These are phyloP conservation scores for Panaeolus papilionaceus DNA, from an alignment of 768 basidiomycete genomes.

Conservation along the genomic window DNA sequence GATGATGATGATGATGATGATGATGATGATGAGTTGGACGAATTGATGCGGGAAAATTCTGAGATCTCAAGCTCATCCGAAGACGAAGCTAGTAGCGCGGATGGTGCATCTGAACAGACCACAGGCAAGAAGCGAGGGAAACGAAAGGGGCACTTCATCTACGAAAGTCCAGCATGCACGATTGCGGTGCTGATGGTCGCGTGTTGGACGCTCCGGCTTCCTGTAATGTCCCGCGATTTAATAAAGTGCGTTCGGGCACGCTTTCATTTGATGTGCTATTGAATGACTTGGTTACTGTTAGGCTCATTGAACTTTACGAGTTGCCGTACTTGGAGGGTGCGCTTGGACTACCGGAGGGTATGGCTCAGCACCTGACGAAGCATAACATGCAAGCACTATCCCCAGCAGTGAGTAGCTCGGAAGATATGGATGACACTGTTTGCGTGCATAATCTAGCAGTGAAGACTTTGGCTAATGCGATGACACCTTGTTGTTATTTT, in stretches of 20 bases:
- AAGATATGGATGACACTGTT: conserved; percentile 10
- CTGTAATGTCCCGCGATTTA: conserved; percentile 78
- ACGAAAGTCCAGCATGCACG: conserved; percentile 51
- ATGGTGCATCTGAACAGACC: conserved; percentile 21
- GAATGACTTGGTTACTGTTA: conserved; percentile 33
- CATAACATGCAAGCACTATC: conserved; percentile 70
- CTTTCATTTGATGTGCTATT: neutral
- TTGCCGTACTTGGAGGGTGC: conserved; percentile 84
- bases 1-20: conserved; percentile 40
- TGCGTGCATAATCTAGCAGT: neutral
- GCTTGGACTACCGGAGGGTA: conserved; percentile 61
- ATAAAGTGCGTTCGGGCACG: conserved; percentile 54
- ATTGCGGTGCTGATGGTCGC: conserved; percentile 76
- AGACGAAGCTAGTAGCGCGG: conserved; percentile 32
- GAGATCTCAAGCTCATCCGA: conserved; percentile 45
- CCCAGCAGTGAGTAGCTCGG: conserved; percentile 60
- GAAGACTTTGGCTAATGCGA: conserved; percentile 8
- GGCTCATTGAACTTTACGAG: conserved; percentile 75
- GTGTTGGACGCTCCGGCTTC: conserved; percentile 82
- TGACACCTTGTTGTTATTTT: conserved; percentile 16
- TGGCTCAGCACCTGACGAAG: conserved; percentile 77
- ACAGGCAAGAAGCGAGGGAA: conserved; percentile 24
- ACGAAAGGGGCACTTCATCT: conserved; percentile 28
- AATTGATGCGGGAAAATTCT: conserved; percentile 50
- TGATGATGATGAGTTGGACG: conserved; percentile 46